Conservation (phyloP, 2,329 filamentous ascomycete species). For the Penicillium frequentans region DNA sequence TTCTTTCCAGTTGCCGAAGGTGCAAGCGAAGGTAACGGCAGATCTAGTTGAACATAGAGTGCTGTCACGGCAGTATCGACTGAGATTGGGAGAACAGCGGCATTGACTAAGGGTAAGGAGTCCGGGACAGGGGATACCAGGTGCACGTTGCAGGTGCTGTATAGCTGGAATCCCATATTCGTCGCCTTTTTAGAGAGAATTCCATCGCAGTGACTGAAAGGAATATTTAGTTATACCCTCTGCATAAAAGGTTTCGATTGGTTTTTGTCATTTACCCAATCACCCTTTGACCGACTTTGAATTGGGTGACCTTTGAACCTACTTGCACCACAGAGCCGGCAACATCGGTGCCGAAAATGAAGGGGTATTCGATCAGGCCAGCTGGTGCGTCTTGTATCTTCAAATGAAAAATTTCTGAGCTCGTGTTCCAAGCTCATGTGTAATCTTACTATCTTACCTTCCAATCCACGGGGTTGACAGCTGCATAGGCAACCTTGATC, state of each 20-base stretch:
- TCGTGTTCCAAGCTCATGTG: neutral
- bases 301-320: constrained; percentile 28
- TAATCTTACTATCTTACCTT: constrained; percentile 3
- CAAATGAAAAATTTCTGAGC: neutral
- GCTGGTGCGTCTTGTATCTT: neutral
- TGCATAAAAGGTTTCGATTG: neutral
- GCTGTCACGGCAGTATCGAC: constrained; percentile 33
- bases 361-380: constrained; percentile 3
- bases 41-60: constrained; percentile 28
- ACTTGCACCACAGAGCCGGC: constrained; percentile 50
- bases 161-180: constrained; percentile 29
- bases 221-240: neutral
- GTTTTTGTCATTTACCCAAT: constrained; percentile 16
- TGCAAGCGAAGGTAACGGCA: constrained; percentile 21
- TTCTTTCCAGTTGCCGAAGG: constrained; percentile 19
- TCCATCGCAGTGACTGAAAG: constrained; percentile 12
- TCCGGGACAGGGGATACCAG: constrained; percentile 32
- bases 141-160: constrained; percentile 24
- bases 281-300: constrained; percentile 29
- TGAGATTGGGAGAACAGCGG: constrained; percentile 37
- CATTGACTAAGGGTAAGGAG: constrained; percentile 32
- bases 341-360: constrained; percentile 45
- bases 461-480: constrained; percentile 17
- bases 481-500: constrained; percentile 16
- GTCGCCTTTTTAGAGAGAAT: constrained; percentile 25